Evolutionary conservation across 78 protist genomes (phyloP), one percentile per base, ranked within the genome.

Genomic region (Dictyostelium intermedium): DNA sequence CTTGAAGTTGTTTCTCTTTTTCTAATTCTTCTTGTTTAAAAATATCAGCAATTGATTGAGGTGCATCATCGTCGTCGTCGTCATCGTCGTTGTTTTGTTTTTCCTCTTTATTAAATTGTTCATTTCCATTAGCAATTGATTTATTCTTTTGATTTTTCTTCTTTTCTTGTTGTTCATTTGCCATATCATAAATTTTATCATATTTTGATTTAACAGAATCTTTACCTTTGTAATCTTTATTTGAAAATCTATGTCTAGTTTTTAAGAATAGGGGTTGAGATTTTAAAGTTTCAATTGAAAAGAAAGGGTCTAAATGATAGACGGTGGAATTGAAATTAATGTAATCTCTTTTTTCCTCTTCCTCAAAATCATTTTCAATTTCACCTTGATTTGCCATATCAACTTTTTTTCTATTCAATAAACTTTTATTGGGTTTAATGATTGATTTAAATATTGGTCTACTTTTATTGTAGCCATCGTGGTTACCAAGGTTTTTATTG

Each of bases 301-400:
- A 79, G 56, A 79, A 79, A 45, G 84, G 84, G 47, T 45, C 56
- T 27, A 79, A 45, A 45, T 79, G 84, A 79, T 79, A 79, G 13
- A 79, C 37, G 3, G 69, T 79, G 10, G 84, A 45, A 45, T 79
- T 41, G n/a, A 34, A 34, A 32, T 27, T 23, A 18, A 72, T 72
- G 25, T 30, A 72, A 34, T 72, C 79, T 14, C 32, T 66, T 66
- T 23, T 66, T 27, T 66, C 74, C 9, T 66, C 74, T 11, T 66
- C 74, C 1, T 27, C 74, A 27, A 27, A 25, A 66, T 32, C 47
- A 70, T 14, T n/a, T 2, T 32, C 79, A 27, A 32, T 72, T 32
- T 41, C 32, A 41, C 6, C 27, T 39, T 41, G 53, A 20, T 9
- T 74, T 18, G 11, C 9, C 43, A 39, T 23, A 35, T 43, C 34